A percentile compares a stretch with the other conserved stretches of the same genome.
These are phyloP conservation scores for Centella asiatica DNA, from an alignment of 129 eudicot genomes.

Conservation along the genomic window DNA sequence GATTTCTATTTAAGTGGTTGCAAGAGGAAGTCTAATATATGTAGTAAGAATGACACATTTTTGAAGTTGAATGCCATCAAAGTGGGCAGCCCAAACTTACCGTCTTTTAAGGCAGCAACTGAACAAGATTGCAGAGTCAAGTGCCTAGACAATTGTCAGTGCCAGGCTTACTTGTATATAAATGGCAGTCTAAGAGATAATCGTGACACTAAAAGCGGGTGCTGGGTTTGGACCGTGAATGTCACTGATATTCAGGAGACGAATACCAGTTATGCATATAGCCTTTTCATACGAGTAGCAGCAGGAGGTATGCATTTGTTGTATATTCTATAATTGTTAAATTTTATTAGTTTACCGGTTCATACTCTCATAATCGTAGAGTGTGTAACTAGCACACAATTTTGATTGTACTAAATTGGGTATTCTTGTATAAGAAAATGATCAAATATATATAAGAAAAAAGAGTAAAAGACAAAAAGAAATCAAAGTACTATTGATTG, in stretches of 20 bases:
- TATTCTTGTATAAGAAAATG: too few species aligned
- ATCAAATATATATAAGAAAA: too few species aligned
- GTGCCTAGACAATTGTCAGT: background rate
- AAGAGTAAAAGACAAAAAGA: too few species aligned
- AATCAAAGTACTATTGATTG: too few species aligned
- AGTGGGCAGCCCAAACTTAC: background rate
- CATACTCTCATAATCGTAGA: too few species aligned
- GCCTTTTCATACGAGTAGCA: background rate
- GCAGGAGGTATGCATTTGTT: background rate
- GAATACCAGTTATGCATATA: background rate
- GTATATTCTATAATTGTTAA: too few species aligned
- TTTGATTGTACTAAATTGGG: too few species aligned
- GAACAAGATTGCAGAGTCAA: background rate
- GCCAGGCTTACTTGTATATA: background rate
- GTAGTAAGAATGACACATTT: slow-evolving; percentile 1
- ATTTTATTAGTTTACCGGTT: too few species aligned
- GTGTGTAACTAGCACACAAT: too few species aligned
- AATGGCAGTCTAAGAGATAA: too few species aligned
- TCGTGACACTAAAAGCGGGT: background rate
- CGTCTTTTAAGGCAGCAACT: background rate
- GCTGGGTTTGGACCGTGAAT: background rate
- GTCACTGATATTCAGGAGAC: background rate
- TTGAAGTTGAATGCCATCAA: slow-evolving; percentile 9
- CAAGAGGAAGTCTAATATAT: slow-evolving; percentile 12
- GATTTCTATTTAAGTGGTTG: slow-evolving; percentile 26